Evolutionary conservation across 805 yeast genomes (phyloP), one percentile per base, ranked within the genome.

Genomic region (Kuraishia cidri): DNA sequence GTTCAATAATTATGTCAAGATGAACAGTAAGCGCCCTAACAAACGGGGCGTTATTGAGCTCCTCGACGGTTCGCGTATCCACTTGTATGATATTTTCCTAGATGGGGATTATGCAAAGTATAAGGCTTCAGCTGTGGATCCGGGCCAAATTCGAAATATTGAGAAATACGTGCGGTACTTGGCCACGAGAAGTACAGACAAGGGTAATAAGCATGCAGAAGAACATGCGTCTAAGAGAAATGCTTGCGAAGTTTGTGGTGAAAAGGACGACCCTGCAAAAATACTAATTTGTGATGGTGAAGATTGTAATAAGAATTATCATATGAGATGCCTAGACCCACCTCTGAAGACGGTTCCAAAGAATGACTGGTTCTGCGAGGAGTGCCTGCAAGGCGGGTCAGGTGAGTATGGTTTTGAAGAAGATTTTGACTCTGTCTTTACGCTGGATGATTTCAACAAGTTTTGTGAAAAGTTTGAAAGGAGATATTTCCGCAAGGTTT

Each of bases 361-460:
- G 17, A 72, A 71, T 8, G 69, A 64, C 12, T 88, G 95, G 95
- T 79, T 68, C 47, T 88, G 97, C 52, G 80, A 79, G 31, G 70
- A 69, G 36, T 88, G 97, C 54, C 60, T 88, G n/a, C 64, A 81
- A 10, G 95, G 95, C 0, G 50, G 58, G 1, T 79, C 84, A 26
- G 90, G 92, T 1, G 87, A 77, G 41, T 88, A 85, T 47, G 95
- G 94, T 1, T 88, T 90, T 52, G 88, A 81, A 41, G 92, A 82
- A 41, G 64, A 58, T 33, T 50, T 50, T 36, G 56, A 79, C 47
- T 61, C 79, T 0, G 55, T 84, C 5, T 58, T 47, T 41, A 52
- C 58, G 6, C 34, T 58, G 11, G 52, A 59, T 0, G 77, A 79
- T 36, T 88, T 87, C 51, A 66, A 70, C 40, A 52, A 66, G 4